phyloP scores from a whole-genome alignment of 1,284 basidiomycete species.

The Ganoderma lucidum region DNA sequence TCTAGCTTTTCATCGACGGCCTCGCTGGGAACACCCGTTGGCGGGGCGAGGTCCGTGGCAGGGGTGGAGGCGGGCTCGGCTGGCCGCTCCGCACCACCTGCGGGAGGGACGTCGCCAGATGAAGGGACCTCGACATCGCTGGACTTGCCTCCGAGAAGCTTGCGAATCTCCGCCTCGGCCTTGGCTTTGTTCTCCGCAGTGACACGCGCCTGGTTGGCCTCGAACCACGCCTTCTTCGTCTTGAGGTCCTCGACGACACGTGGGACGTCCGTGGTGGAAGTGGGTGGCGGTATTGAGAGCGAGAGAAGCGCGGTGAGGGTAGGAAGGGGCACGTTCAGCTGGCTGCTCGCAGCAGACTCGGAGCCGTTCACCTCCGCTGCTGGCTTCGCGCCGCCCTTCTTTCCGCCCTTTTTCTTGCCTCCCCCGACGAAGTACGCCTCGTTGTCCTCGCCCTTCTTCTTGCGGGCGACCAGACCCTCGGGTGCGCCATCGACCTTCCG shows the following conservation, averaged over 20 bases:
- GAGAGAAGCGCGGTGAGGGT: slow-evolving; percentile 89
- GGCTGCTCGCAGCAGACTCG: slow-evolving; percentile 40
- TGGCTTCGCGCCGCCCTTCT: slow-evolving; percentile 61
- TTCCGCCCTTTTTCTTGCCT: slow-evolving; percentile 74
- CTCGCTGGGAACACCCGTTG: slow-evolving; percentile 46
- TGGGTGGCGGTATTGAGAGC: slow-evolving; percentile 92
- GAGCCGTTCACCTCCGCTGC: slow-evolving; percentile 48
- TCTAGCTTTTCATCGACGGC: slow-evolving; percentile 59
- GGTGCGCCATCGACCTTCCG: slow-evolving; percentile 82
- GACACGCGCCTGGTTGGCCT: slow-evolving; percentile 75
- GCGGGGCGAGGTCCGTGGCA: slow-evolving; percentile 41
- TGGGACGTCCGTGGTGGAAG: slow-evolving; percentile 79
- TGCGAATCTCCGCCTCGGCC: slow-evolving; percentile 82
- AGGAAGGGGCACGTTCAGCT: slow-evolving; percentile 85
- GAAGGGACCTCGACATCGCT: slow-evolving; percentile 53
- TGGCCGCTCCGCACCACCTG: slow-evolving; percentile 55
- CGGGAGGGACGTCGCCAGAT: slow-evolving; percentile 48
- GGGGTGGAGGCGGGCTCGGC: slow-evolving; percentile 58
- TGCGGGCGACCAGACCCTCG: slow-evolving; percentile 82
- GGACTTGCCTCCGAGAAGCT: slow-evolving; percentile 57
- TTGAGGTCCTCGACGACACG: slow-evolving; percentile 91
- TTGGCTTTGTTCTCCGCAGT: slow-evolving; percentile 80
- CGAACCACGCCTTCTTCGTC: slow-evolving; percentile 96
- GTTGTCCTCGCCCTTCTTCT: slow-evolving; percentile 92
- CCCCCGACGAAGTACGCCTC: slow-evolving; percentile 85